Evolutionary conservation across 495 filamentous ascomycete genomes (phyloP), one percentile per base, ranked within the genome.

Genomic region (Neurospora discreta): DNA sequence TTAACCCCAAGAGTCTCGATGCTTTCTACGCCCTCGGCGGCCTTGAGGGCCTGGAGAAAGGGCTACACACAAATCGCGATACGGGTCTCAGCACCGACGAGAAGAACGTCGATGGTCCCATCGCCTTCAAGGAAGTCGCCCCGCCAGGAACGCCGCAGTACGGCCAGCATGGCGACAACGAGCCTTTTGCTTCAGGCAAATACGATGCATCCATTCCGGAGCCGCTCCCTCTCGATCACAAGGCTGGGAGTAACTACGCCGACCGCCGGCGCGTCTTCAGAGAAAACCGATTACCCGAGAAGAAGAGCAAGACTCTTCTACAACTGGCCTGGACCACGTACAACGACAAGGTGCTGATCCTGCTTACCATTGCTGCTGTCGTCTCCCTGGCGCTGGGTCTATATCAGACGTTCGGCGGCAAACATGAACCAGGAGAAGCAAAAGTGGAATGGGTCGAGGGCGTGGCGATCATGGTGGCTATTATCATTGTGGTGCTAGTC

Each of bases 391-490:
- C 87, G 36, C 82, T 93, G 41, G 92, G 91, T n/a, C 82, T 93
- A n/a, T 93, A 93, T 75, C 89, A 92, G 82, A 85, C 85, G 7
- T 82, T 88, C 70, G 83, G 84, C 36, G 80, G 78, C 4, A 40
- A 77, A 3, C 84, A 87, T 40, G 84, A 83, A 16, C 52, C 70
- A 0, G 85, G 84, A 11, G 77, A 81, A 36, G 79, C 82, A 2
- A 79, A 82, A n/a, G 87, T 94, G 7, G 90, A 94, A 71, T 94
- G 91, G 91, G 87, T 94, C 40, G 91, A 94, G 80, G 91, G 91
- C 6, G 87, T 94, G 75, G 91, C 92, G 69, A 93, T 94, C 72
- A 88, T 89, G 72, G 89, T 90, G 30, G 91, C 91, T 58, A 92
- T 94, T 72, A 75, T 91, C 68, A 91, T 93, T 46, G 92, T 94